Evolutionary conservation across 495 filamentous ascomycete genomes (phyloP).

Genomic region (Glonium stellatum): DNA sequence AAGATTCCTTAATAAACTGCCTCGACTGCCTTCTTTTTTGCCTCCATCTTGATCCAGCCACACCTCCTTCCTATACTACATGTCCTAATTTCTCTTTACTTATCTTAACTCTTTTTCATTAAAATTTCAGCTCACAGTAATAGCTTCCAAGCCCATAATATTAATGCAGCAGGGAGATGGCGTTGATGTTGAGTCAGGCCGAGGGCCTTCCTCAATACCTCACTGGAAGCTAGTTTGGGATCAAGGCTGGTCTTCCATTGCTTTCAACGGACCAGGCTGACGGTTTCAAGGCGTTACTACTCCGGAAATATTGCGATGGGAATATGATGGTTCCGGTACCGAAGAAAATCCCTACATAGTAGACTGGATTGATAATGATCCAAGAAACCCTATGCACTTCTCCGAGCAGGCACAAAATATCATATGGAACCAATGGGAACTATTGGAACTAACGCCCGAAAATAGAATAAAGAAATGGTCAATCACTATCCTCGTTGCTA

Average conservation of each 20-base stretch:
- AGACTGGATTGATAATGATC: slow-evolving; percentile 65
- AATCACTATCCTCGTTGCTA: slow-evolving; percentile 55
- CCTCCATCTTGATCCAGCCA: neutral
- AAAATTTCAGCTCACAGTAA: neutral
- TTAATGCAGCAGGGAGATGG: slow-evolving; percentile 18
- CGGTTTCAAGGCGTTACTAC: no score
- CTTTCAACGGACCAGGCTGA: no score
- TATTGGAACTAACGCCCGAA: no score
- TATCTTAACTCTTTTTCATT: neutral
- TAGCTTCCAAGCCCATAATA: no score
- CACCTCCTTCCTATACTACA: neutral
- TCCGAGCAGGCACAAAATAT: no score
- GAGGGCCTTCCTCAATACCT: slow-evolving; percentile 21
- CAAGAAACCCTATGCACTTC: slow-evolving; percentile 63
- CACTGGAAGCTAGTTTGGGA: slow-evolving; percentile 41
- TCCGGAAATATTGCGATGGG: slow-evolving; percentile 47
- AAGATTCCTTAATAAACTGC: no score
- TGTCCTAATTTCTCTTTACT: neutral
- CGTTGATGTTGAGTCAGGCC: slow-evolving; percentile 28
- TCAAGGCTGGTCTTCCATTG: slow-evolving; percentile 46
- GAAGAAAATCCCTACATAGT: slow-evolving; percentile 67
- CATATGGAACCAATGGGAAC: no score
- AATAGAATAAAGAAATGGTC: slow-evolving; percentile 61
- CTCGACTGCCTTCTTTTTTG: neutral
- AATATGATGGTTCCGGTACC: slow-evolving; percentile 64